A percentile compares a stretch with the other conserved stretches of the same genome.
These are phyloP conservation scores for Solanum gracilifrons DNA, from an alignment of 257 asterid genomes.

Conservation along the genomic window DNA sequence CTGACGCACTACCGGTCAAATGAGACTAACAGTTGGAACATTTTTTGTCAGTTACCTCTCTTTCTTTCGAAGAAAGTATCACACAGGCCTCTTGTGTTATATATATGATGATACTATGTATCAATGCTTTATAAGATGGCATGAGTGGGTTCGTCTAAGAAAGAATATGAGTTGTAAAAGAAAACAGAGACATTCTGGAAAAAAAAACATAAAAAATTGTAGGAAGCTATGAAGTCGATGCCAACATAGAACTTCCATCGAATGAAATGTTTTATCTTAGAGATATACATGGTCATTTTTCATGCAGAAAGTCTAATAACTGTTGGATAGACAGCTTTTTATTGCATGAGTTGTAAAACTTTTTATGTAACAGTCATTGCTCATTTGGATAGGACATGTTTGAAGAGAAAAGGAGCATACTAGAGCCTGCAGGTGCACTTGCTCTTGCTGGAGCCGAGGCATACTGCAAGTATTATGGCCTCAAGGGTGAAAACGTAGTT, in stretches of 20 bases:
- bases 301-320: background rate
- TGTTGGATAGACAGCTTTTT: background rate
- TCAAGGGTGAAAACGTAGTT: constrained; percentile 69
- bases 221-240: background rate
- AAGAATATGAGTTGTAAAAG: background rate
- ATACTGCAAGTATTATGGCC: constrained; percentile 77
- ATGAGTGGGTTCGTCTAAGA: background rate
- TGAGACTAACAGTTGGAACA: background rate
- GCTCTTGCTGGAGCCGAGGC: constrained; percentile 96
- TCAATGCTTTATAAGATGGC: background rate
- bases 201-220: background rate
- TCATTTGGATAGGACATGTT: constrained; percentile 64
- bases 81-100: background rate
- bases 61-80: background rate
- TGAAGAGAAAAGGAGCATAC: constrained; percentile 92
- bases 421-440: constrained; percentile 99
- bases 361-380: background rate
- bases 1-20: background rate
- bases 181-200: background rate
- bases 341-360: background rate
- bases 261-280: background rate
- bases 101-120: background rate
- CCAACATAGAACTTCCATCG: background rate
- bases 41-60: background rate
- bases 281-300: background rate